Evolutionary conservation across 2,329 filamentous ascomycete species (phyloP), one percentile per base, ranked within the genome.

Genomic region (Ascochyta pisi): DNA sequence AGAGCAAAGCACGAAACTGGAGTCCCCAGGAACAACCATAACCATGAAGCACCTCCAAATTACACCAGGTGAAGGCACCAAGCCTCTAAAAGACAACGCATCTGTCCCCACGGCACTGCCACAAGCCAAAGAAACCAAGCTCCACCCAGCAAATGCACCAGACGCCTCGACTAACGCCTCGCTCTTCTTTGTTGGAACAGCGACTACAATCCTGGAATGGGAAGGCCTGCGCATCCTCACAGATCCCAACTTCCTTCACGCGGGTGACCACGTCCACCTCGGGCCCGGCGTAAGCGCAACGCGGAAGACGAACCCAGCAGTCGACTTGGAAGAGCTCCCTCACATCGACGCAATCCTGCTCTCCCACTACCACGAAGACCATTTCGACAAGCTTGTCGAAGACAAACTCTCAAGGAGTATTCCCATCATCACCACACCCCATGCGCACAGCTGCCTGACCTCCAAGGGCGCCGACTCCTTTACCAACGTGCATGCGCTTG

Each of bases 181-280:
- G 50, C 63, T 85, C 39, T 82, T 79, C 71, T 85, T 85, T 64
- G 79, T 85, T 38, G 83, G 83, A 16, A 86, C 80, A 4, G 83
- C 84, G 5, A 85, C 84, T 3, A 85, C 82, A 0, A 76, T 86
- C 35, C 71, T 85, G 38, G 79, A 84, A 68, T 86, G 81, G 81
- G 70, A 78, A 57, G 80, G 79, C 39, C 69, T 83, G 42, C 79
- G 82, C 27, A 77, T 86, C 57, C 78, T 86, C 44, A 86, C 84
- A 0, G 83, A 79, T 54, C 70, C 69, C 10, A 71, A 73, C 59
- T 89, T 89, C 72, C 79, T 89, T 0, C 86, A 88, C 63, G 81
- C 82, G 1, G 86, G 86, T 29, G 85, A 88, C 64, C 84, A 89
- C 62, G 85, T 89, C 8, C 86, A 89, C 67, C 80, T 89, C 1